A percentile compares a stretch with the other conserved stretches of the same genome.
phyloP scores from a whole-genome alignment of 1,284 basidiomycete species.

The Leccinum solheimii region DNA sequence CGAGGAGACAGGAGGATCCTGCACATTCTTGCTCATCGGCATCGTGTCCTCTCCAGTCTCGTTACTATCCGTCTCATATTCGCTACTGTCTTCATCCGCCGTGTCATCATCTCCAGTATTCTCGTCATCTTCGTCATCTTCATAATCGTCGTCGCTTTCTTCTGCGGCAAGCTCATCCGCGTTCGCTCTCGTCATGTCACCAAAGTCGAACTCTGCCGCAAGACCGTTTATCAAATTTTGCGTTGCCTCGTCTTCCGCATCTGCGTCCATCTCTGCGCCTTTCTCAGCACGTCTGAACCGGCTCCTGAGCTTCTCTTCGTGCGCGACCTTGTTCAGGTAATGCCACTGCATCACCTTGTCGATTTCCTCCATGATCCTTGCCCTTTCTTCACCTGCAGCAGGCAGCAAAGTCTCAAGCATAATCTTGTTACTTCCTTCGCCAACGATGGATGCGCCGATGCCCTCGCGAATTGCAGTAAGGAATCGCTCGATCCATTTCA shows the following conservation, averaged over 20 bases:
- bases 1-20: conserved; percentile 1
- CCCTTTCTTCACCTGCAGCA: conserved; percentile 71
- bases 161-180: conserved; percentile 79
- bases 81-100: conserved; percentile 44
- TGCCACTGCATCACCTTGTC: conserved; percentile 88
- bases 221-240: conserved; percentile 78
- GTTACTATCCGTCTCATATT: conserved; percentile 40
- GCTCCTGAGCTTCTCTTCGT: conserved; percentile 84
- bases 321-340: conserved; percentile 87
- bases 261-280: conserved; percentile 43
- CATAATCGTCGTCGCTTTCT: conserved; percentile 65
- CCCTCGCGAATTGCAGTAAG: conserved; percentile 92
- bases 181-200: conserved; percentile 75
- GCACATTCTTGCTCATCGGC: conserved; percentile 35
- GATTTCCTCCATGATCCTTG: conserved; percentile 78
- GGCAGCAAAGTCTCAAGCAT: conserved; percentile 88
- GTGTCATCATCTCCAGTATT: conserved; percentile 42
- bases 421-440: conserved; percentile 37
- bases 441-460: conserved; percentile 50
- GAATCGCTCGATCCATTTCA: conserved; percentile 97
- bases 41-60: conserved; percentile 29
- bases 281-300: conserved; percentile 69
- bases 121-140: conserved; percentile 41
- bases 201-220: conserved; percentile 77
- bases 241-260: conserved; percentile 76